Percentiles rank a stretch among this genome's conserved stretches.
Evolutionary conservation across 1,284 basidiomycete genomes (phyloP).

Genomic region (Stygiomarasmius scandens): DNA sequence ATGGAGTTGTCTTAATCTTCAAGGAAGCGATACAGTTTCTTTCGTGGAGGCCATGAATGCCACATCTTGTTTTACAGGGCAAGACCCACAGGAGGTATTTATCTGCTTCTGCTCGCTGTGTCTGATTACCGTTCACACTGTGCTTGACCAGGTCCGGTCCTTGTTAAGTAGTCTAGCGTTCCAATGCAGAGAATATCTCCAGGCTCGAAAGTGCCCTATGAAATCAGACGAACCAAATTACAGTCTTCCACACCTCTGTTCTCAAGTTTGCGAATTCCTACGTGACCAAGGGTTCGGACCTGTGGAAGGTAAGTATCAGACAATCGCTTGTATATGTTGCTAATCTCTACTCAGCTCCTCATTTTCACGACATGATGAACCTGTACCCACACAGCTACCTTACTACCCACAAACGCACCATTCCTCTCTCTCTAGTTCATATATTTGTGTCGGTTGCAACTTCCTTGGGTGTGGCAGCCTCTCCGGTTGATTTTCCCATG

Average conservation of each 20-base stretch:
- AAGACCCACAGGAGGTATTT: conserved; percentile 44
- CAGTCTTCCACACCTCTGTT: conserved; percentile 35
- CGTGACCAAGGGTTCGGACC: conserved; percentile 43
- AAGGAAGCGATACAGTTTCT: conserved; percentile 24
- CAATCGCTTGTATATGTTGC: conserved; percentile 10
- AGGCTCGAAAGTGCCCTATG: conserved; percentile 24
- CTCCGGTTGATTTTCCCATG: conserved; percentile 57
- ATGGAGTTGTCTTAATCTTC: conserved; percentile 38
- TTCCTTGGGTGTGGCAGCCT: conserved; percentile 52
- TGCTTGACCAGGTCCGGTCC: conserved; percentile 32
- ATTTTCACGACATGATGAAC: conserved; percentile 47
- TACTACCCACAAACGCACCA: conserved; percentile 46
- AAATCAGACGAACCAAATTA: conserved; percentile 27
- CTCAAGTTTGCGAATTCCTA: conserved; percentile 51
- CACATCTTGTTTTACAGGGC: conserved; percentile 59
- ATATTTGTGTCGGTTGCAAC: conserved; percentile 57
- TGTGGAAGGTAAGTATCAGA: conserved; percentile 33
- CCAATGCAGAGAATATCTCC: conserved; percentile 44
- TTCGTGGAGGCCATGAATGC: conserved; percentile 54
- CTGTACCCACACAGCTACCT: conserved; percentile 65
- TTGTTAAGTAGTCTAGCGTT: conserved; percentile 43
- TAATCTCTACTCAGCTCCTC: conserved; percentile 19
- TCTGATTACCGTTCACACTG: background rate
- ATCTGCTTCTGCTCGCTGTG: background rate
- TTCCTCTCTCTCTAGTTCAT: conserved; percentile 65